Evolutionary conservation across 2,329 filamentous ascomycete genomes (phyloP).

Genomic region (Venturia effusa): DNA sequence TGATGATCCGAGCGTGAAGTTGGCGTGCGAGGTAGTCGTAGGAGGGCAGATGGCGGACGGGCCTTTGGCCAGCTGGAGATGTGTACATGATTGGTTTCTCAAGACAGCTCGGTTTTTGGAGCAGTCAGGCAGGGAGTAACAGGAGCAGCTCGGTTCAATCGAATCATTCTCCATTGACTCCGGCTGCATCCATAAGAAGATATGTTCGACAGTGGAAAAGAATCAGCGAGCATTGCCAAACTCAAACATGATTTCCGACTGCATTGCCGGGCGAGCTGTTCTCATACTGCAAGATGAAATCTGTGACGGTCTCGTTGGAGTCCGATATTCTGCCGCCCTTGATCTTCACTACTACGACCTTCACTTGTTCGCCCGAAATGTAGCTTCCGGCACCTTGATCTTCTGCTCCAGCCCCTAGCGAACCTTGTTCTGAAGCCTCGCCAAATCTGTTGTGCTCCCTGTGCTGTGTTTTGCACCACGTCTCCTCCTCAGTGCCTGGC

Average conservation of each 20-base stretch:
- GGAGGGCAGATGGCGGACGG: too few species aligned
- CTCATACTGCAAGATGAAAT: conserved; percentile 43
- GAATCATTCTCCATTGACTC: not conserved
- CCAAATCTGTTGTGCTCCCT: conserved; percentile 83
- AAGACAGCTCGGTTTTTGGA: too few species aligned
- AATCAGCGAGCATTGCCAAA: not conserved
- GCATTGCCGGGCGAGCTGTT: conserved; percentile 11
- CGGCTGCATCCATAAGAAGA: too few species aligned
- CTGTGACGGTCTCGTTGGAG: conserved; percentile 87
- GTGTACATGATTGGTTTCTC: too few species aligned
- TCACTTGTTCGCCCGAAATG: conserved; percentile 70
- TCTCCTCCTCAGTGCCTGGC: conserved; percentile 67
- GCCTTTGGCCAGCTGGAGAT: too few species aligned
- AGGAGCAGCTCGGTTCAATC: not conserved
- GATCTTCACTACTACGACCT: conserved; percentile 78
- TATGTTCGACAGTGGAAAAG: too few species aligned
- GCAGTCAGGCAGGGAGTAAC: too few species aligned
- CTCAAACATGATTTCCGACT: conserved; percentile 3
- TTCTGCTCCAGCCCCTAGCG: conserved; percentile 27
- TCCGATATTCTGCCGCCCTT: conserved; percentile 80
- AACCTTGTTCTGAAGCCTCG: conserved; percentile 23
- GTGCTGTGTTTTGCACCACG: conserved; percentile 72
- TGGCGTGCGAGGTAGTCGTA: too few species aligned
- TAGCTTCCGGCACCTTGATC: conserved; percentile 51
- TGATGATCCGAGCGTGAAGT: too few species aligned